Conservation (phyloP, 129 eudicot genomes). For the Ambrosia artemisiifolia region DNA sequence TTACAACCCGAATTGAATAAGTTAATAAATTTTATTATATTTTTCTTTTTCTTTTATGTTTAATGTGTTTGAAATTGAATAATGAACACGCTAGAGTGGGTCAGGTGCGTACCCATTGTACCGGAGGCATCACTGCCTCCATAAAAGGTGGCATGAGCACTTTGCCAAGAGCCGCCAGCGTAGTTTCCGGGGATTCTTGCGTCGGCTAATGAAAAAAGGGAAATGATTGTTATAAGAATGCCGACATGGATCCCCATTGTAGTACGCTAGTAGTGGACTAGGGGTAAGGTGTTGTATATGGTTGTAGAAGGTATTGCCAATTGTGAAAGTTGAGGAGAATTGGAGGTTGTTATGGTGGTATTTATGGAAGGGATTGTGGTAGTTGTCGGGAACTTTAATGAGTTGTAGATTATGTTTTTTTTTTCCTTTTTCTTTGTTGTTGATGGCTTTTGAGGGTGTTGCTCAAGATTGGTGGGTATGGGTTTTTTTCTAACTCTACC, state of each 20-base stretch:
- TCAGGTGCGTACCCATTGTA: constrained; percentile 55
- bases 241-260: constrained; percentile 26
- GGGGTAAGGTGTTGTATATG: not conserved
- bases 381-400: not conserved
- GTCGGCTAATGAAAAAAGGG: constrained; percentile 12
- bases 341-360: constrained; percentile 30
- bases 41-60: too few relatives aligned
- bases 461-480: too few relatives aligned
- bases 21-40: too few relatives aligned
- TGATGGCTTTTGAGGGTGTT: not conserved
- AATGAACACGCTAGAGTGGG: too few relatives aligned
- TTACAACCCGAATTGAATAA: too few relatives aligned
- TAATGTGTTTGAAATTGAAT: too few relatives aligned
- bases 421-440: not conserved
- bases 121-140: constrained; percentile 89
- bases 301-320: not conserved
- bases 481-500: too few relatives aligned
- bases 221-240: constrained; percentile 23
- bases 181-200: constrained; percentile 59
- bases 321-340: constrained; percentile 8
- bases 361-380: constrained; percentile 27
- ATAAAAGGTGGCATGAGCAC: constrained; percentile 77
- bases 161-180: constrained; percentile 52
- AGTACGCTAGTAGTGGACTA: not conserved
- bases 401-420: not conserved